Evolutionary conservation across 352 stramenopile species (phyloP).

Genomic region (Phytophthora pisi): DNA sequence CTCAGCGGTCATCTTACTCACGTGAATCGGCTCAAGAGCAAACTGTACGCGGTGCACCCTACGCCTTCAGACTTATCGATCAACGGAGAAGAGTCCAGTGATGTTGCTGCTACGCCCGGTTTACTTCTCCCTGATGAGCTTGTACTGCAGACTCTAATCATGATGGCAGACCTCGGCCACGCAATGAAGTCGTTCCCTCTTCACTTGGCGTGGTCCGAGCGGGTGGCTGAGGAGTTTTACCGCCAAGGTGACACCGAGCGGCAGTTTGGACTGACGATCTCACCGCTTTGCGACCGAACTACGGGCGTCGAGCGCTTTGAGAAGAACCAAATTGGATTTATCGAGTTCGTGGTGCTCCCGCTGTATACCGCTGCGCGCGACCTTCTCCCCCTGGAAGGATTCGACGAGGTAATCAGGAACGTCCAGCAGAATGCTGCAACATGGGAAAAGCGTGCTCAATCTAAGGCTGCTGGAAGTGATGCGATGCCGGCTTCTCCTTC

Average conservation of each 20-base stretch:
- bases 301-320: conserved; percentile 53
- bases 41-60: conserved; percentile 54
- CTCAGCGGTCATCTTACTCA: conserved; percentile 78
- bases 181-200: conserved; percentile 65
- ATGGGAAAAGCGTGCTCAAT: conserved; percentile 36
- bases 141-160: conserved; percentile 70
- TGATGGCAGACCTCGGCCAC: conserved; percentile 80
- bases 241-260: conserved; percentile 66
- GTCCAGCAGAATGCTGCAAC: conserved; percentile 54
- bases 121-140: conserved; percentile 48
- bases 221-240: conserved; percentile 74
- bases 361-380: conserved; percentile 58
- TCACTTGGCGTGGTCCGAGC: conserved; percentile 66
- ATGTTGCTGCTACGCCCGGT: not conserved
- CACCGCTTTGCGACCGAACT: conserved; percentile 65
- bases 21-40: conserved; percentile 80
- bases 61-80: conserved; percentile 37
- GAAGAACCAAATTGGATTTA: conserved; percentile 74
- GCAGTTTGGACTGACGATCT: conserved; percentile 60
- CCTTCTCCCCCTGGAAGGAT: conserved; percentile 49
- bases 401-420: conserved; percentile 54
- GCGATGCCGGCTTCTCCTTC: not conserved
- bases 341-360: conserved; percentile 77
- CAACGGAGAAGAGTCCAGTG: conserved; percentile 11
- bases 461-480: not conserved